Conservation (phyloP, 176 grass and related monocot genomes). For the Juncus inflexus region DNA sequence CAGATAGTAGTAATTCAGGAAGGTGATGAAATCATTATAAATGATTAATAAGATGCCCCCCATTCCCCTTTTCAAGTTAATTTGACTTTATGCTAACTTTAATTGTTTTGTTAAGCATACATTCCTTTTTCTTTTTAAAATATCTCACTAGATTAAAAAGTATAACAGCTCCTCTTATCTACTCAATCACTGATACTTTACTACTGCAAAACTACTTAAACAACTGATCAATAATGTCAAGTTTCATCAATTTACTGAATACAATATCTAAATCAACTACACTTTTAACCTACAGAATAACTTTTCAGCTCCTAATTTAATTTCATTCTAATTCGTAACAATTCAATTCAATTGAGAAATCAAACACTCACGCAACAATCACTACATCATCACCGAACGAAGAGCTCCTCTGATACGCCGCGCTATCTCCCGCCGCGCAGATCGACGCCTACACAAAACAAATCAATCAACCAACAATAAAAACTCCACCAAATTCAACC, state of each 20-base stretch:
- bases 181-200: no score
- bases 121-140: no score
- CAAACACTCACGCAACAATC: constrained; percentile 66
- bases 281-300: no score
- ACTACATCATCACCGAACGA: constrained; percentile 79
- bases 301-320: background rate
- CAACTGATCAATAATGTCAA: no score
- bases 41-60: background rate
- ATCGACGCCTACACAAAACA: constrained; percentile 42
- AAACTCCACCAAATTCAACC: background rate
- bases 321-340: background rate
- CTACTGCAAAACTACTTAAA: no score
- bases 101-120: no score
- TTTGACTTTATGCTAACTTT: no score
- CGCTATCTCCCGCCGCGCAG: constrained; percentile 90
- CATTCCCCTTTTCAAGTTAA: no score
- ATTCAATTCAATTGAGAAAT: background rate
- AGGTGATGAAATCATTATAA: background rate
- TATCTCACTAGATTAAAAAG: no score
- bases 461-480: background rate
- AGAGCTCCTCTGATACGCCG: constrained; percentile 70
- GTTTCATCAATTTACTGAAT: no score
- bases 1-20: background rate
- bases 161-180: no score
- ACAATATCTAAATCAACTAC: no score